A percentile compares a stretch with the other conserved stretches of the same genome.
Evolutionary conservation across 495 filamentous ascomycete genomes (phyloP).

Genomic region (Clohesyomyces aquaticus): DNA sequence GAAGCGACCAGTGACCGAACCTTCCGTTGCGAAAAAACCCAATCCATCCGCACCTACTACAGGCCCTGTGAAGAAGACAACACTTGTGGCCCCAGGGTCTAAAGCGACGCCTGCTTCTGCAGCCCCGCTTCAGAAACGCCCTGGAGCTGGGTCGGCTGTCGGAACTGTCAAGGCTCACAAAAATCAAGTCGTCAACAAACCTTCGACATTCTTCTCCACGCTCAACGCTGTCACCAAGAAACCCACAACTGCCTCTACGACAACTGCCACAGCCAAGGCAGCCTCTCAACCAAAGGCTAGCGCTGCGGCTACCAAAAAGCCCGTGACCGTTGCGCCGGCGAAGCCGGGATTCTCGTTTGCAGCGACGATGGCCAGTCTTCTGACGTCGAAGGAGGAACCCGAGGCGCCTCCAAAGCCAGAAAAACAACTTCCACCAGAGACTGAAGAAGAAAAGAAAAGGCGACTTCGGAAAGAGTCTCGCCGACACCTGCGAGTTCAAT

Average conservation of each 20-base stretch:
- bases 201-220: conserved; percentile 61
- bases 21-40: conserved; percentile 54
- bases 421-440: conserved; percentile 67
- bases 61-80: conserved; percentile 44
- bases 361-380: conserved; percentile 64
- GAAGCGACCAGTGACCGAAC: conserved; percentile 45
- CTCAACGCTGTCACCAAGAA: conserved; percentile 65
- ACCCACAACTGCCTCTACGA: conserved; percentile 53
- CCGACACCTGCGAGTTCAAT: conserved; percentile 70
- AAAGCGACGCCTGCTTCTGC: conserved; percentile 48
- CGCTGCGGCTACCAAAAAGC: conserved; percentile 43
- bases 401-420: conserved; percentile 56
- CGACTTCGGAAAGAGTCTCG: conserved; percentile 79
- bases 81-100: conserved; percentile 45
- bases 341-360: conserved; percentile 53
- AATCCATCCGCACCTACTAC: conserved; percentile 51
- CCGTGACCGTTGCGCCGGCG: conserved; percentile 43
- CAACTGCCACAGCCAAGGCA: conserved; percentile 27
- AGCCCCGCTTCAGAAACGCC: conserved; percentile 33
- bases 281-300: conserved; percentile 29
- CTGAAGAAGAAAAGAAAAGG: conserved; percentile 71
- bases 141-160: conserved; percentile 33
- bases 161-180: conserved; percentile 53
- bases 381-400: conserved; percentile 62
- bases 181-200: conserved; percentile 59